These are phyloP conservation scores for Marasmius sp. DNA, from an alignment of 1,284 basidiomycete species.

Conservation along the genomic window DNA sequence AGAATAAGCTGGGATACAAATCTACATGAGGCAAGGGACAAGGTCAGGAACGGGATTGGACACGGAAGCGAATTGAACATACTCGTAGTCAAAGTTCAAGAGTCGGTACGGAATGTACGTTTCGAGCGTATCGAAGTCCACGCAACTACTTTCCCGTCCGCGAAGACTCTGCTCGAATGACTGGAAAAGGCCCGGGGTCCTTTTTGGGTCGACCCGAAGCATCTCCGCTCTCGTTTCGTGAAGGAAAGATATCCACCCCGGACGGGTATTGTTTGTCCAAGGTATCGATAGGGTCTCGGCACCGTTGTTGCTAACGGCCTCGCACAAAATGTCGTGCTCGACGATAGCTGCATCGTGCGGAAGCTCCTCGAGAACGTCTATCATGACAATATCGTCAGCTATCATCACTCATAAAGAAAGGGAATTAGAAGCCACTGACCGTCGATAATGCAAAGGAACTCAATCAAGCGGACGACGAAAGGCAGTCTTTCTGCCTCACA, in stretches of 20 bases:
- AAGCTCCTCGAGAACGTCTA: constrained; percentile 22
- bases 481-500: constrained; percentile 17
- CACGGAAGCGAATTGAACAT: background rate
- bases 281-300: background rate
- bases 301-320: constrained; percentile 12
- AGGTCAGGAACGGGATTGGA: background rate
- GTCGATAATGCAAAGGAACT: constrained; percentile 23
- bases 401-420: background rate
- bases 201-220: constrained; percentile 14
- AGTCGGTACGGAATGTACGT: constrained; percentile 22
- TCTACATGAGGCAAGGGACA: background rate
- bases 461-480: constrained; percentile 18
- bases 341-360: constrained; percentile 16
- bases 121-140: constrained; percentile 19
- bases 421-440: constrained; percentile 7
- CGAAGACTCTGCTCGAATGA: constrained; percentile 16
- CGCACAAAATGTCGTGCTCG: constrained; percentile 21
- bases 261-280: background rate
- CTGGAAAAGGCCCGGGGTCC: constrained; percentile 13
- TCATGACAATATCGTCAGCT: background rate
- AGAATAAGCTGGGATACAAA: constrained; percentile 16
- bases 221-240: constrained; percentile 16
- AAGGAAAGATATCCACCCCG: constrained; percentile 12
- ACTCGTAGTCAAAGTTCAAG: constrained; percentile 21
- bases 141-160: constrained; percentile 17